Evolutionary conservation across 1,284 basidiomycete species (phyloP).

Genomic region (Coriolopsis trogii): DNA sequence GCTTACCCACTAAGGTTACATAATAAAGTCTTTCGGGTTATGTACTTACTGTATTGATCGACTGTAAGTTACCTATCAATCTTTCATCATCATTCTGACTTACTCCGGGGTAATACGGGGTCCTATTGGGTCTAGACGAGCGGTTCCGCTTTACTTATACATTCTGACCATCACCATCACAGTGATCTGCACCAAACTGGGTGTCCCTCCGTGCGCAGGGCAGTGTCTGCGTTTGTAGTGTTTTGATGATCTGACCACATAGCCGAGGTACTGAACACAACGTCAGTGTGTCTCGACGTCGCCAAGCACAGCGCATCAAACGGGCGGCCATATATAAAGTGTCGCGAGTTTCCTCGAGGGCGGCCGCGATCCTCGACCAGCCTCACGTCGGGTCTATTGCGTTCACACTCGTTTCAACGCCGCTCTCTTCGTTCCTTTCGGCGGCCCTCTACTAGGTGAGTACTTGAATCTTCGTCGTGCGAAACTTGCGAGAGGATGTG

Average conservation of each 20-base stretch:
- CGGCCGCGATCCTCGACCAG: constrained; percentile 4
- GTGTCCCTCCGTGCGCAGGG: too few species aligned
- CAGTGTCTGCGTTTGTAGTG: neutral
- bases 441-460: too few species aligned
- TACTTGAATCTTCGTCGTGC: too few species aligned
- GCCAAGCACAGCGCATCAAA: constrained; percentile 21
- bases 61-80: too few species aligned
- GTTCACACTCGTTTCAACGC: constrained; percentile 14
- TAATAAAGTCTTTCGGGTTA: too few species aligned
- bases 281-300: constrained; percentile 12
- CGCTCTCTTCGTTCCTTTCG: neutral
- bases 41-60: too few species aligned
- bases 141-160: too few species aligned
- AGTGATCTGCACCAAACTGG: constrained; percentile 15
- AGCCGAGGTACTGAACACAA: constrained; percentile 2
- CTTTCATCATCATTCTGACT: too few species aligned
- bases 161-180: constrained; percentile 9
- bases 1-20: too few species aligned
- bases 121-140: too few species aligned
- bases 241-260: constrained; percentile 18
- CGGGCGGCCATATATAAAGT: constrained; percentile 12
- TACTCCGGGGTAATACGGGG: too few species aligned
- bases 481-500: neutral
- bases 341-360: neutral
- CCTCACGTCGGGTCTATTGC: constrained; percentile 6